Percentiles rank a stretch among this genome's conserved stretches.
Evolutionary conservation across 176 grass and related monocot genomes (phyloP).

Genomic region (Lolium rigidum): DNA sequence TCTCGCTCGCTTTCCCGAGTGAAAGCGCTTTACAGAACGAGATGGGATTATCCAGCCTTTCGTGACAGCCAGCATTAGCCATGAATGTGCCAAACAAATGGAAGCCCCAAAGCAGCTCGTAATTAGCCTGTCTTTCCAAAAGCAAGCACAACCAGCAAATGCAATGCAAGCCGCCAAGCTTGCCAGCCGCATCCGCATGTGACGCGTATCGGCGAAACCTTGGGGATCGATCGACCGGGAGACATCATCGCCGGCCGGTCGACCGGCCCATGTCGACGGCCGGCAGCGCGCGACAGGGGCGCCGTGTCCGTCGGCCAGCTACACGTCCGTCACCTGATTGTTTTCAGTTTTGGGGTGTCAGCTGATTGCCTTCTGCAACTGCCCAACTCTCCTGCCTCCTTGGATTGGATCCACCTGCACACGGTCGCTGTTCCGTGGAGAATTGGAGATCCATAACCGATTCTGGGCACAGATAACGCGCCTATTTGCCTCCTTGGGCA

Average conservation of each 20-base stretch:
- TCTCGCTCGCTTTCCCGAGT: neutral
- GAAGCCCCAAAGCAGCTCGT: neutral
- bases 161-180: neutral
- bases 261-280: constrained; percentile 15
- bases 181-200: constrained; percentile 21
- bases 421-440: neutral
- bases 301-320: neutral
- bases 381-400: constrained; percentile 22
- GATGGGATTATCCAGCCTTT: neutral
- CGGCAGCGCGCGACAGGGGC: neutral
- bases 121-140: neutral
- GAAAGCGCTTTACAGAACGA: neutral
- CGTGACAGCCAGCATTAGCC: neutral
- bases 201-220: neutral
- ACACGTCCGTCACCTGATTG: neutral
- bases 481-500: neutral
- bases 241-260: neutral
- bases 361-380: constrained; percentile 5
- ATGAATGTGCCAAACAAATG: neutral
- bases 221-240: neutral
- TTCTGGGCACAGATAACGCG: neutral
- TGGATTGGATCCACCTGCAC: constrained; percentile 15
- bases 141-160: neutral
- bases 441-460: neutral
- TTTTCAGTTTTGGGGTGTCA: neutral